Base-by-base conservation (phyloP, 2,329 filamentous ascomycete species). In the Aspergillus alliaceus region DNA sequence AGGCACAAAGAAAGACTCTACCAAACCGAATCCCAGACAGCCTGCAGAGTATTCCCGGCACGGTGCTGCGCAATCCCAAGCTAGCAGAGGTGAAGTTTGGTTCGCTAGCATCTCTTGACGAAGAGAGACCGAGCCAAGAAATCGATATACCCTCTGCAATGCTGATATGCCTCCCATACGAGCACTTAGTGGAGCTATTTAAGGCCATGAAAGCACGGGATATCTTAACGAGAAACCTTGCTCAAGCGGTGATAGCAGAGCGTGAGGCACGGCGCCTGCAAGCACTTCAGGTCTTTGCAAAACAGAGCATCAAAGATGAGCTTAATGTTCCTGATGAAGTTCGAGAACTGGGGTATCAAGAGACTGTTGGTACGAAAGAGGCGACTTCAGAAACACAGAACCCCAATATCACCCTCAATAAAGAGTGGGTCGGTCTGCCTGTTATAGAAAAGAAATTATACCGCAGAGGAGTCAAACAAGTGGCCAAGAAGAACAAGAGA, bases 241-340 rank as follows among this genome's bases (percentile, higher is more conserved):
- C 66, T 2, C 52, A 58, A 18, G 58, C 59, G 1, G 59, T 74
- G 6, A 34, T 75, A 4, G 42, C 58, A 4, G 66, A 69, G 54
- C 66, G 72, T 4, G 72, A 75, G 59, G 25, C 54, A 6, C 68
- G 71, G 25, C 68, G 72, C 4, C 27, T 64, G 3, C 51, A 59
- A 22, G 69, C 66, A 4, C 56, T 72, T 14, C 51, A 51, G 4
- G 49, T 46, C 46, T 55, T 54, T 32, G 50, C 25, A n/a, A 29
- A 27, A 24, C 46, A 51, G 22, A 29, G 29, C 18, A 15, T 37
- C 40, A 47, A 34, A 31, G 29, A 40, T 22, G 35, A n/a, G n/a
- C 24, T 18, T 2, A 44, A 8, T 24, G 11, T 18, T 29, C 48
- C 60, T 18, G 32, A 22, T 4, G 59, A 61, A 2, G 32, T 61